Evolutionary conservation across 352 stramenopile genomes (phyloP).

Genomic region (Pythium apleroticum): DNA sequence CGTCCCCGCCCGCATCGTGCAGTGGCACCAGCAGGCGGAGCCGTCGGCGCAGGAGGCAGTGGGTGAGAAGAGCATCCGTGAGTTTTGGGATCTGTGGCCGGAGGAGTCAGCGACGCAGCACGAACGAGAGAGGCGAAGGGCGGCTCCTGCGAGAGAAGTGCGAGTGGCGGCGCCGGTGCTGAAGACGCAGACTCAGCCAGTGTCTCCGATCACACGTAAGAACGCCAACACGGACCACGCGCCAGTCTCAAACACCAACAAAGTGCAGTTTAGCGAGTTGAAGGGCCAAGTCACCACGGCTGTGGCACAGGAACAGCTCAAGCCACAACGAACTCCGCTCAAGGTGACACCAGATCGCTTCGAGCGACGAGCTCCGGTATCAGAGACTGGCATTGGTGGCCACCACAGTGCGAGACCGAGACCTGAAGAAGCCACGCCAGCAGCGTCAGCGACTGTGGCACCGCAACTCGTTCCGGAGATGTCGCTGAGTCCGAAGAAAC

Average conservation of each 20-base stretch:
- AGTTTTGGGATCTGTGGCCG: slow-evolving; percentile 26
- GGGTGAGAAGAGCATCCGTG: slow-evolving; percentile 5
- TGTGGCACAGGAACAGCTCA: not conserved
- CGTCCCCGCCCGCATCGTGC: slow-evolving; percentile 17
- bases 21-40: slow-evolving; percentile 17
- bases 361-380: too few relatives aligned
- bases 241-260: not conserved
- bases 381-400: too few relatives aligned
- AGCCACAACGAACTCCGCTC: not conserved
- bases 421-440: not conserved
- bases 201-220: not conserved
- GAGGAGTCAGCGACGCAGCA: not conserved
- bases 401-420: too few relatives aligned
- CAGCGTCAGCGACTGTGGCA: too few relatives aligned
- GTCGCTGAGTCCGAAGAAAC: slow-evolving; percentile 1
- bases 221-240: not conserved
- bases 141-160: not conserved
- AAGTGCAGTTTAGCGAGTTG: not conserved
- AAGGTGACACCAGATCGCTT: too few relatives aligned
- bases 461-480: not conserved
- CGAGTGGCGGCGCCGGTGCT: not conserved
- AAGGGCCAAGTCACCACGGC: not conserved
- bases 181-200: not conserved
- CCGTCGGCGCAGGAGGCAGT: not conserved
- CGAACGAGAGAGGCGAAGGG: not conserved